Evolutionary conservation across 108 stramenopile species (phyloP).

Genomic region (Stephanodiscus triporus): DNA sequence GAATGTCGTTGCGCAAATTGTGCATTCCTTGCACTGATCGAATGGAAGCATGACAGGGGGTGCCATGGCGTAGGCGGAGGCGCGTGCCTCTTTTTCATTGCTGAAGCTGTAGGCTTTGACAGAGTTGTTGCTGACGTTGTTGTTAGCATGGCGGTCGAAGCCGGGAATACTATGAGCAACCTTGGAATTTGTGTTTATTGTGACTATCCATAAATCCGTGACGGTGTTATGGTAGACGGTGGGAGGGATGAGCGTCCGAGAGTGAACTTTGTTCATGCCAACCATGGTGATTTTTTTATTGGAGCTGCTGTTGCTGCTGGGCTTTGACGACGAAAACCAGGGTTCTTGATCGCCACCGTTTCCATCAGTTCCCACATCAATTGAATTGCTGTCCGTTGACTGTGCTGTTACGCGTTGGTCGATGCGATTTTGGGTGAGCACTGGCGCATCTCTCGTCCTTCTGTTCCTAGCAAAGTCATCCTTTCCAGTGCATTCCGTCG

Average conservation of each 20-base stretch:
- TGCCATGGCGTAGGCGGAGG: constrained; percentile 87
- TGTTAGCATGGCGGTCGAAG: constrained; percentile 52
- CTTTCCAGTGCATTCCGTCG: not conserved
- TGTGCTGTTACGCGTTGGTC: not conserved
- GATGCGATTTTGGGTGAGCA: not conserved
- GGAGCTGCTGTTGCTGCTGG: not conserved
- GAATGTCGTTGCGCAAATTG: constrained; percentile 71
- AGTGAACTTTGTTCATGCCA: constrained; percentile 47
- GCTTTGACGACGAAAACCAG: not conserved
- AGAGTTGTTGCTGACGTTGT: constrained; percentile 54
- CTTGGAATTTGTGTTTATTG: constrained; percentile 79
- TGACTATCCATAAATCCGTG: constrained; percentile 84
- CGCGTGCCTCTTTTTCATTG: constrained; percentile 79
- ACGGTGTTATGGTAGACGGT: constrained; percentile 84
- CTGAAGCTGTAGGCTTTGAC: constrained; percentile 80
- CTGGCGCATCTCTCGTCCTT: not conserved
- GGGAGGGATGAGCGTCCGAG: constrained; percentile 72
- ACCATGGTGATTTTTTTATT: constrained; percentile 18
- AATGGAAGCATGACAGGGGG: constrained; percentile 82
- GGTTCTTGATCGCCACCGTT: not conserved
- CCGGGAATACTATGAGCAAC: constrained; percentile 51
- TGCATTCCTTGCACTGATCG: constrained; percentile 57
- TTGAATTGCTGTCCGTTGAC: not conserved
- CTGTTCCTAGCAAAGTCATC: not conserved
- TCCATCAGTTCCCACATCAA: not conserved